These are phyloP conservation scores for Ambrosiella xylebori DNA, from an alignment of 2,329 filamentous ascomycete genomes.

Conservation along the genomic window DNA sequence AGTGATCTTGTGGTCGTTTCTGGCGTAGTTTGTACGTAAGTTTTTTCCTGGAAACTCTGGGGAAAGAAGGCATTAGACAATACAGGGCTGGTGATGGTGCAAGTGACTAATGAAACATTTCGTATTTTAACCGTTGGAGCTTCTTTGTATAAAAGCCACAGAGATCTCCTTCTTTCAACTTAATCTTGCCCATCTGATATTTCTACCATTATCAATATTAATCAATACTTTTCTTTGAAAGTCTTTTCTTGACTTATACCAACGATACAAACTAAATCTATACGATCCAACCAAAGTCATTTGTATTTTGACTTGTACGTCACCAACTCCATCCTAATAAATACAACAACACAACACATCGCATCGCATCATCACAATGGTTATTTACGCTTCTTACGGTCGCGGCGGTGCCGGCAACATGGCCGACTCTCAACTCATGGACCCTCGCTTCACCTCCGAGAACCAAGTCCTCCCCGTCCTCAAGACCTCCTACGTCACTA, in stretches of 20 bases:
- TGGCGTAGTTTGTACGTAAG: conserved; percentile 2
- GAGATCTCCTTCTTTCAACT: not conserved
- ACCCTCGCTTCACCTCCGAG: conserved; percentile 30
- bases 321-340: not conserved
- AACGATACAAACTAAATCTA: not conserved
- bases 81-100: conserved; percentile 2
- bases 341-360: not conserved
- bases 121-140: not conserved
- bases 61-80: not conserved
- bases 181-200: not conserved
- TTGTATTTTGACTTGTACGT: not conserved
- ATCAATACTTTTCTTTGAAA: not conserved
- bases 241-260: not conserved
- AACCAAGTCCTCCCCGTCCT: conserved; percentile 70
- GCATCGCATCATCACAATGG: conserved; percentile 4
- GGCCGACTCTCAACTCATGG: conserved; percentile 24
- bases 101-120: not conserved
- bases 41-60: conserved; percentile 1
- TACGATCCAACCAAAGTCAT: not conserved
- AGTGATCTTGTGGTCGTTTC: conserved; percentile 1
- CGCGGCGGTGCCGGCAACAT: conserved; percentile 69
- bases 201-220: not conserved
- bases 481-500: conserved; percentile 72
- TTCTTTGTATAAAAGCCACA: not conserved
- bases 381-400: conserved; percentile 42